Evolutionary conservation across 129 eudicot species (phyloP).

Genomic region (Erigeron canadensis): DNA sequence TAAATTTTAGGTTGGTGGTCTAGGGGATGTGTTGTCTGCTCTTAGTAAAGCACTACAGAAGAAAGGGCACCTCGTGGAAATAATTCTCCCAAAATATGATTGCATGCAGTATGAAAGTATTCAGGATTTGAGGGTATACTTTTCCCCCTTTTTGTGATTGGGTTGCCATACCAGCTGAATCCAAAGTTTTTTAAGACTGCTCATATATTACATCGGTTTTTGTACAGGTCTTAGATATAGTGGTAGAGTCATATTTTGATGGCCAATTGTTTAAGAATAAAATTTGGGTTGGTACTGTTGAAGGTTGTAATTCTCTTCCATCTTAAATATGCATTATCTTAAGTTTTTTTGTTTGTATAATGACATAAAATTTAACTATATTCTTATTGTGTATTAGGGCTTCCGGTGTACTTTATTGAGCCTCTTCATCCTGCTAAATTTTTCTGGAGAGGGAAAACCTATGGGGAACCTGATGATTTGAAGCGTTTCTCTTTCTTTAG

Average conservation of each 20-base stretch:
- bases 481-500: slow-evolving; percentile 94
- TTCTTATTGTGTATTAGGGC: slow-evolving; percentile 46
- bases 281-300: slow-evolving; percentile 95
- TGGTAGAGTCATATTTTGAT: slow-evolving; percentile 89
- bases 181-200: slow-evolving; percentile 1
- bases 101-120: slow-evolving; percentile 81
- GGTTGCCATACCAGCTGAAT: slow-evolving; percentile 9
- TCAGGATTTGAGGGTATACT: slow-evolving; percentile 61
- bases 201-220: slow-evolving; percentile 10
- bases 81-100: slow-evolving; percentile 89
- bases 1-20: slow-evolving; percentile 79
- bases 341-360: not conserved
- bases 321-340: slow-evolving; percentile 12
- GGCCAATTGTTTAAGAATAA: slow-evolving; percentile 73
- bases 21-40: slow-evolving; percentile 98
- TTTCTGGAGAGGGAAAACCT: slow-evolving; percentile 91
- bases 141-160: not conserved
- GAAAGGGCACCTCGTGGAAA: slow-evolving; percentile 93
- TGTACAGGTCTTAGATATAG: slow-evolving; percentile 71
- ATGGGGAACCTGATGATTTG: slow-evolving; percentile 92
- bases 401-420: slow-evolving; percentile 96
- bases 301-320: slow-evolving; percentile 49
- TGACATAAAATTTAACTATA: not conserved
- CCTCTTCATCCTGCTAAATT: slow-evolving; percentile 90
- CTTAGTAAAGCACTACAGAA: slow-evolving; percentile 89